Conservation (phyloP, 2,329 filamentous ascomycete species). For the Talaromyces sp. region DNA sequence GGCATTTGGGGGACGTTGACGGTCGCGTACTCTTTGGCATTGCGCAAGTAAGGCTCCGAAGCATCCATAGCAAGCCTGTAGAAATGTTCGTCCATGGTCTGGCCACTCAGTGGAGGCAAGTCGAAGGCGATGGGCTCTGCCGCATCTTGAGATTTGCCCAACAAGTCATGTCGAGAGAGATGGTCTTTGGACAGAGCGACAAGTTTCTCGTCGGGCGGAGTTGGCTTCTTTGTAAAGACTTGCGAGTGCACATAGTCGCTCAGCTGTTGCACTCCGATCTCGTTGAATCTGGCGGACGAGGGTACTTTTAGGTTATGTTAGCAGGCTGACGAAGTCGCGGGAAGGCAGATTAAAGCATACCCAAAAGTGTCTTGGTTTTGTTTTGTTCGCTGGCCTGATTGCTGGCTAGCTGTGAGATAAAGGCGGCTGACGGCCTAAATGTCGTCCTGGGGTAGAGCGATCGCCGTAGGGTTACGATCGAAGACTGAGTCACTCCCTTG, state of each 20-base stretch:
- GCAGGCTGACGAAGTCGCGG: not conserved
- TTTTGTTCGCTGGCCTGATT: not conserved
- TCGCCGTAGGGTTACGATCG: conserved; percentile 1
- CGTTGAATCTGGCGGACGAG: conserved; percentile 68
- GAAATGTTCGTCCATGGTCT: conserved; percentile 89
- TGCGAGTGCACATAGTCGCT: conserved; percentile 78
- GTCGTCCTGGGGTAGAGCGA: not conserved
- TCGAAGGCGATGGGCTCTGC: conserved; percentile 75
- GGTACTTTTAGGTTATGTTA: conserved; percentile 26
- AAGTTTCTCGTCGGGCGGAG: conserved; percentile 61
- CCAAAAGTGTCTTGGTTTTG: conserved; percentile 21
- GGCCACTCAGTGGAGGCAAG: conserved; percentile 71
- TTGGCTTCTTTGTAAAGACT: conserved; percentile 60
- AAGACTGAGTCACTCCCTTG: conserved; percentile 10
- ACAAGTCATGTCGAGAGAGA: conserved; percentile 74
- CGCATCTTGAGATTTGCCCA: conserved; percentile 83
- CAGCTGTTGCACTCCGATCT: conserved; percentile 90
- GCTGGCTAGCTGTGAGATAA: not conserved
- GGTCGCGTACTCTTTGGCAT: conserved; percentile 68
- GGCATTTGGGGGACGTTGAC: conserved; percentile 54
- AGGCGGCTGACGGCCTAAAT: not conserved
- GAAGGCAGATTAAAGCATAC: conserved; percentile 14
- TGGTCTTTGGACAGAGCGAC: conserved; percentile 78
- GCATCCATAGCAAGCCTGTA: conserved; percentile 78
- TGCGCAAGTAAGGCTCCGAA: conserved; percentile 73